Evolutionary conservation across 345 rosid species (phyloP).

Genomic region (Eucalyptus curtisii): DNA sequence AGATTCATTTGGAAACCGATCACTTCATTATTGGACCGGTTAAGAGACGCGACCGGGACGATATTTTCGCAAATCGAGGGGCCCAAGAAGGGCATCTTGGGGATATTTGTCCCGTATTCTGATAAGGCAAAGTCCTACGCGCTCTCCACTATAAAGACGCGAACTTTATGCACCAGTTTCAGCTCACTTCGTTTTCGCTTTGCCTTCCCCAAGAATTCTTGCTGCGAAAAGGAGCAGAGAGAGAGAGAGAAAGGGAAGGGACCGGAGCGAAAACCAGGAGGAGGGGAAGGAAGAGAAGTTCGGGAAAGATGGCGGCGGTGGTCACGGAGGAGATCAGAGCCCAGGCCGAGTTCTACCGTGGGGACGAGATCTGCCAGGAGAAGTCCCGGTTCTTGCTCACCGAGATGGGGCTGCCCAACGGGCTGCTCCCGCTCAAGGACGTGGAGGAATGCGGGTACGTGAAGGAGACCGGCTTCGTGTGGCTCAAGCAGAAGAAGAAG

Average conservation of each 20-base stretch:
- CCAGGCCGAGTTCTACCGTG: slow-evolving; percentile 66
- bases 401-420: slow-evolving; percentile 64
- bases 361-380: slow-evolving; percentile 60
- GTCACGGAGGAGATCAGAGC: slow-evolving; percentile 67
- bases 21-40: too few relatives aligned
- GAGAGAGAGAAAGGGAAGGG: not conserved
- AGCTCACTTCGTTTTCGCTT: not conserved
- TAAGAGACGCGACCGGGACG: too few relatives aligned
- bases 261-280: not conserved
- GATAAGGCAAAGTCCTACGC: not conserved
- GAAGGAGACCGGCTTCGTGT: slow-evolving; percentile 77
- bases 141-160: not conserved
- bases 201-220: not conserved
- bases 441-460: slow-evolving; percentile 69
- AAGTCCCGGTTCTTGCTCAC: slow-evolving; percentile 44
- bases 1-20: too few relatives aligned
- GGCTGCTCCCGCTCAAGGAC: slow-evolving; percentile 70
- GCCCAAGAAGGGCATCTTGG: not conserved
- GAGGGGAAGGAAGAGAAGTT: not conserved
- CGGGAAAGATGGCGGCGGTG: slow-evolving; percentile 26
- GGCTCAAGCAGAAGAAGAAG: slow-evolving; percentile 84
- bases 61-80: not conserved
- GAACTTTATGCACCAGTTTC: not conserved
- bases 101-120: not conserved
- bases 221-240: not conserved